Conservation (phyloP, 2,329 filamentous ascomycete genomes). For the Hirsutella thompsonii region DNA sequence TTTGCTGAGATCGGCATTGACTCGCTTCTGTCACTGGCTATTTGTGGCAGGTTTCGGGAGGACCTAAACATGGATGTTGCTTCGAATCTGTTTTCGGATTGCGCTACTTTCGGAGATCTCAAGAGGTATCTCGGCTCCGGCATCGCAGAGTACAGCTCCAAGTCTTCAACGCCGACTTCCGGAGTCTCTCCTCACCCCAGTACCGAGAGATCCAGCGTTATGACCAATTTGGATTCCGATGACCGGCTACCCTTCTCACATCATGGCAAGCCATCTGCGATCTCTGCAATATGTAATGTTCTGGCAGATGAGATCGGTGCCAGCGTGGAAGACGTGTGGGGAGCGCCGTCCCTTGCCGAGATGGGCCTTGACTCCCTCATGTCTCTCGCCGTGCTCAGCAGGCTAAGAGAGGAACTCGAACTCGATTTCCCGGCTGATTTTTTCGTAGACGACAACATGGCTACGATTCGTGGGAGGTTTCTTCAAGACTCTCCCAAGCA, state of each 20-base stretch:
- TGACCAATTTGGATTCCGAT: background rate
- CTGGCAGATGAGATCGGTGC: constrained; percentile 39
- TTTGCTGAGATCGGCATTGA: background rate
- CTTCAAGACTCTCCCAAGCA: too few species aligned
- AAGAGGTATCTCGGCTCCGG: too few species aligned
- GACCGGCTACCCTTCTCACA: background rate
- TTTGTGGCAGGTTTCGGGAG: background rate
- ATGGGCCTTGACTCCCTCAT: constrained; percentile 48
- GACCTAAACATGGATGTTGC: background rate
- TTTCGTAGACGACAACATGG: background rate
- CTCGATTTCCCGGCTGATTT: constrained; percentile 2
- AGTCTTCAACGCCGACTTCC: too few species aligned
- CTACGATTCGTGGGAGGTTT: too few species aligned
- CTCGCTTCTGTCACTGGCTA: background rate
- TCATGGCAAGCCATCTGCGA: constrained; percentile 19
- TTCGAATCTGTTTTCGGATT: too few species aligned
- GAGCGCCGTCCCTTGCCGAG: constrained; percentile 41
- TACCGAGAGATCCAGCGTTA: too few species aligned
- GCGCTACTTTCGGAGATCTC: too few species aligned
- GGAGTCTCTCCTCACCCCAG: too few species aligned
- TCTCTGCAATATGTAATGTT: background rate
- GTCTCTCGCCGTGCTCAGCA: constrained; percentile 23
- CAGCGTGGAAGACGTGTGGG: constrained; percentile 36
- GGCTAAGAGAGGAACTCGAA: constrained; percentile 4
- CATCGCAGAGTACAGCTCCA: too few species aligned